Evolutionary conservation across 1,284 basidiomycete species (phyloP), one percentile per base, ranked within the genome.

Genomic region (Schizophyllum commune): DNA sequence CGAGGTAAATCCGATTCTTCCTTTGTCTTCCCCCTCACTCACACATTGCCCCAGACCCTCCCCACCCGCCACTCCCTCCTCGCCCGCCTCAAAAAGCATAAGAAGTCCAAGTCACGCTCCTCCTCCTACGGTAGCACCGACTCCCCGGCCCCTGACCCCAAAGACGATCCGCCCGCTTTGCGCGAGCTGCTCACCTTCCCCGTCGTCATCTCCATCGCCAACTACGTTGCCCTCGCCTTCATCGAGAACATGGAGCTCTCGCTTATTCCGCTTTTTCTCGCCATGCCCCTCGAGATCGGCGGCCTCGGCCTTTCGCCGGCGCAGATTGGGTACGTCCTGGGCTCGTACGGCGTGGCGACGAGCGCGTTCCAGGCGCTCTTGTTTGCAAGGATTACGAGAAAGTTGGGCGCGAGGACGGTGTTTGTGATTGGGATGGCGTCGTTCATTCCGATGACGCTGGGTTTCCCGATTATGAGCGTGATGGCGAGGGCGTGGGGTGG

Each of bases 211-310:
- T 73, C 80, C 9, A 68, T 77, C 13, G 65, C 71, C 32, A 77
- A 77, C 62, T 83, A 82, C 64, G 76, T 75, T 17, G 57, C 70
- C 19, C 62, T 77, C 17, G 70, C 75, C 8, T 69, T 78, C 13
- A 58, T 78, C 9, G 76, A 82, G 53, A 74, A 77, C 20, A 68
- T 75, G 5, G 69, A 74, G 60, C 73, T 70, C 47, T 69, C 75
- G 4, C 66, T 82, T 20, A 69, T 75, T 5, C 79, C 79, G 0
- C 73, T 82, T 21, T 79, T 80, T 66, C 74, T 76, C 21, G 73
- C 77, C 20, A 75, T 76, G 67, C 74, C 78, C 7, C 69, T 77
- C n/a, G 66, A 69, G 8, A 67, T 77, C 53, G 78, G 79, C 17
- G 79, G 80, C 13, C 74, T 81, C 22, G 70, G 66, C 11, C 69